Conservation (phyloP, 306 rosid genomes). For the Bauhinia variegata region DNA sequence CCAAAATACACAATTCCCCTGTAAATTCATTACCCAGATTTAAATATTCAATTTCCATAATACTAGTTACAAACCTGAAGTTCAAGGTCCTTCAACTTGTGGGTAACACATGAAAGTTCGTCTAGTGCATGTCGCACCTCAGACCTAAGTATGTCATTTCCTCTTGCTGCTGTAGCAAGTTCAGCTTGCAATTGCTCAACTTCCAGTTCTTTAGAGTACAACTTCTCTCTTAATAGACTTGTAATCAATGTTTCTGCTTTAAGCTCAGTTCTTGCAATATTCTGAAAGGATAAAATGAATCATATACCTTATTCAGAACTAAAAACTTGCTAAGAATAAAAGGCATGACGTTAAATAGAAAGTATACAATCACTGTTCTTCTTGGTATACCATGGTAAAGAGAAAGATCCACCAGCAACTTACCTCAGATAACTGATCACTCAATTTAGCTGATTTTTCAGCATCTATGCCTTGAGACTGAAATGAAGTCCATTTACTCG, state of each 20-base stretch:
- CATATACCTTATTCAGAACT: not conserved
- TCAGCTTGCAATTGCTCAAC: conserved; percentile 91
- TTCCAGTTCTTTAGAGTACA: conserved; percentile 81
- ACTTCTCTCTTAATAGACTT: conserved; percentile 74
- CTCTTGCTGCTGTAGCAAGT: conserved; percentile 90
- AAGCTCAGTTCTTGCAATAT: conserved; percentile 63
- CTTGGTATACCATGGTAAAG: conserved; percentile 15
- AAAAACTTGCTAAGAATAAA: conserved; percentile 1
- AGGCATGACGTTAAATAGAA: not conserved
- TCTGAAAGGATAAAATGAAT: conserved; percentile 47
- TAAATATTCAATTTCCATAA: conserved; percentile 21
- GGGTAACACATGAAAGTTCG: conserved; percentile 65
- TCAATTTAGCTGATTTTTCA: conserved; percentile 48
- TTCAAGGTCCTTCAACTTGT: conserved; percentile 78
- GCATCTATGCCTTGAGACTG: conserved; percentile 46
- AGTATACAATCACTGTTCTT: conserved; percentile 13
- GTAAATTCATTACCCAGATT: conserved; percentile 5
- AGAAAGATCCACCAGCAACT: conserved; percentile 34
- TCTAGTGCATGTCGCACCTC: conserved; percentile 82
- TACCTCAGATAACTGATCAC: conserved; percentile 69
- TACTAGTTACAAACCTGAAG: conserved; percentile 64
- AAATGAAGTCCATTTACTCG: conserved; percentile 51
- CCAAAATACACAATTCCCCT: conserved; percentile 3
- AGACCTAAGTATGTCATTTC: conserved; percentile 73
- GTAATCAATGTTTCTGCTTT: conserved; percentile 82